Evolutionary conservation across 805 yeast species (phyloP).

Genomic region (Cyberlindnera xishuangbannaensis): DNA sequence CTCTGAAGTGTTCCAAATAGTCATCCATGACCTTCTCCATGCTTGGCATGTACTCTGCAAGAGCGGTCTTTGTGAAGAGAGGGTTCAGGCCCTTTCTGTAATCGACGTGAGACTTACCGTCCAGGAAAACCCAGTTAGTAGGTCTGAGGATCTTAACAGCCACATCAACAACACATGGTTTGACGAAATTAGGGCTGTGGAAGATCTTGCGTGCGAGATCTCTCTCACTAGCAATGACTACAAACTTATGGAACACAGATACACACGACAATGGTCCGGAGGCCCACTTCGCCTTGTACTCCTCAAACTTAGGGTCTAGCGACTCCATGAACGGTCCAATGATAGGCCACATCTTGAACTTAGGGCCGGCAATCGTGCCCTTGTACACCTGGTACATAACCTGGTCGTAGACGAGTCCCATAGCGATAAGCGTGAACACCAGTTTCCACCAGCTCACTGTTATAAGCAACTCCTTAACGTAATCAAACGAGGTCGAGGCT

Average conservation of each 20-base stretch:
- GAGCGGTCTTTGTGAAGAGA: conserved; percentile 77
- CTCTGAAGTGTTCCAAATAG: conserved; percentile 64
- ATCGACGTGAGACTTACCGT: conserved; percentile 92
- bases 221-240: conserved; percentile 84
- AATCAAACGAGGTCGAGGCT: conserved; percentile 5
- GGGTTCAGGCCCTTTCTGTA: conserved; percentile 89
- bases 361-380: conserved; percentile 89
- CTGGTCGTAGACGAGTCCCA: conserved; percentile 62
- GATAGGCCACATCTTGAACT: conserved; percentile 83
- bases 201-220: conserved; percentile 85
- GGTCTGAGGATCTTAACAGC: conserved; percentile 93
- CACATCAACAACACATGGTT: conserved; percentile 97
- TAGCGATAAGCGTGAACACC: conserved; percentile 38
- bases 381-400: conserved; percentile 72
- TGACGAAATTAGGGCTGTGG: conserved; percentile 79
- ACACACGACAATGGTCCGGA: conserved; percentile 95
- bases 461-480: conserved; percentile 5
- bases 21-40: conserved; percentile 81
- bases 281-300: conserved; percentile 88
- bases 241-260: conserved; percentile 96
- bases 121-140: conserved; percentile 95
- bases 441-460: conserved; percentile 50
- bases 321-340: conserved; percentile 96
- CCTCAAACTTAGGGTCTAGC: conserved; percentile 92
- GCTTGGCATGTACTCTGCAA: conserved; percentile 77